These are phyloP conservation scores for Penicillium sp. DNA, from an alignment of 2,329 filamentous ascomycete species.

Conservation along the genomic window DNA sequence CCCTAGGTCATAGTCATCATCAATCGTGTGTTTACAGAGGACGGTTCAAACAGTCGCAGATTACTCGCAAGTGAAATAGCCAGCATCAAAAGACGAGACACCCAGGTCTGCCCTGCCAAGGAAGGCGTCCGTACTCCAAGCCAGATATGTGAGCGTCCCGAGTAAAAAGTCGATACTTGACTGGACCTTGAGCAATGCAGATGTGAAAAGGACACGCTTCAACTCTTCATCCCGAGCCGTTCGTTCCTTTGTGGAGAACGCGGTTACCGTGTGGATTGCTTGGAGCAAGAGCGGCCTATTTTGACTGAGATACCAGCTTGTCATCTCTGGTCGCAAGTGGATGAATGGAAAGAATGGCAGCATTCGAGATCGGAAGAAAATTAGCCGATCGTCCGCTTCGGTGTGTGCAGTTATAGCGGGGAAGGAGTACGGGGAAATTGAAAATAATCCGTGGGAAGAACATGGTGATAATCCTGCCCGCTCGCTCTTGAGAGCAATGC, in stretches of 20 bases:
- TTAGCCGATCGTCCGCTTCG: constrained; percentile 26
- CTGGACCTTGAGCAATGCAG: constrained; percentile 31
- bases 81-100: constrained; percentile 42
- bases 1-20: constrained; percentile 37
- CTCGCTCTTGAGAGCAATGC: no score
- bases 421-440: no score
- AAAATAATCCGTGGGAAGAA: no score
- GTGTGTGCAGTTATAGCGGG: no score
- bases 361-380: constrained; percentile 26
- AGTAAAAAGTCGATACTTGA: constrained; percentile 42
- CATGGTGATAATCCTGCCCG: no score
- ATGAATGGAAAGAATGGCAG: constrained; percentile 42
- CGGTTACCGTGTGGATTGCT: constrained; percentile 39
- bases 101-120: constrained; percentile 31
- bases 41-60: constrained; percentile 37
- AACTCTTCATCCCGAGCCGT: constrained; percentile 32
- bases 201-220: constrained; percentile 33
- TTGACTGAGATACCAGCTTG: constrained; percentile 34
- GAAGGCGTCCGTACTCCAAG: constrained; percentile 42
- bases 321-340: constrained; percentile 30
- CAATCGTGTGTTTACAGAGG: constrained; percentile 31
- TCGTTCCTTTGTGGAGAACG: constrained; percentile 33
- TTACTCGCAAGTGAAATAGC: constrained; percentile 44
- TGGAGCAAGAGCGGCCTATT: constrained; percentile 39
- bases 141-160: constrained; percentile 40